phyloP scores from a whole-genome alignment of 192 early-diverging fungal genomes.

The Lunasporangiospora selenospora region DNA sequence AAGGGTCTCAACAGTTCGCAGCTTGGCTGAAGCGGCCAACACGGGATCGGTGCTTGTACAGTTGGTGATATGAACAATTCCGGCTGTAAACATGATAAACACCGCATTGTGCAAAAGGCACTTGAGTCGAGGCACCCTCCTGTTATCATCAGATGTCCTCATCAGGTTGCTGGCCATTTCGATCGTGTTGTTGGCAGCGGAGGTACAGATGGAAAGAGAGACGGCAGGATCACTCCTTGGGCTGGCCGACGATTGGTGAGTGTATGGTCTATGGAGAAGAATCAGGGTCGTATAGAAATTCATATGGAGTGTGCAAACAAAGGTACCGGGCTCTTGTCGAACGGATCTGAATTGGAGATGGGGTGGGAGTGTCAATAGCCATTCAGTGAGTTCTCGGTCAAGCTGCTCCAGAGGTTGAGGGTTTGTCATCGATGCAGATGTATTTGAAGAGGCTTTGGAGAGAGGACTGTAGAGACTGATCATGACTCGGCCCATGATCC shows the following conservation, averaged over 20 bases:
- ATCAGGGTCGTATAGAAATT: constrained; percentile 61
- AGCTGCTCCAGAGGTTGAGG: constrained; percentile 56
- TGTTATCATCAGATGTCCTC: constrained; percentile 23
- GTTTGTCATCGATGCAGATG: constrained; percentile 38
- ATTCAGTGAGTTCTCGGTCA: constrained; percentile 51
- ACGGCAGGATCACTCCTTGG: constrained; percentile 22
- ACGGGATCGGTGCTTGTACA: constrained; percentile 34
- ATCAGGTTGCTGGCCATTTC: constrained; percentile 49
- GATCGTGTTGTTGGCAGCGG: constrained; percentile 48
- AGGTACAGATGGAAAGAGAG: constrained; percentile 48
- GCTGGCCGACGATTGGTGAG: constrained; percentile 21
- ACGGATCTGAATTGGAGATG: constrained; percentile 58
- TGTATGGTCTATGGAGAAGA: constrained; percentile 62
- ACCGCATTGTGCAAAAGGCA: constrained; percentile 35
- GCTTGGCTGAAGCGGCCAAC: constrained; percentile 44
- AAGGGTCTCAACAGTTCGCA: constrained; percentile 40
- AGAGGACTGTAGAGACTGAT: constrained; percentile 46
- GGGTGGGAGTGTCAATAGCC: constrained; percentile 54
- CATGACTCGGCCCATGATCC: constrained; percentile 46
- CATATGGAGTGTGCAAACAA: constrained; percentile 54
- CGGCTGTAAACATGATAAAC: constrained; percentile 48
- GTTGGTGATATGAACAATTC: constrained; percentile 51
- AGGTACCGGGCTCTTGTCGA: constrained; percentile 41
- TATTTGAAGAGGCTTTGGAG: constrained; percentile 19
- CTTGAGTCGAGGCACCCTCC: constrained; percentile 26